These are phyloP conservation scores for Cladochytrium replicatum DNA, from an alignment of 192 early-diverging fungal species.

Conservation along the genomic window DNA sequence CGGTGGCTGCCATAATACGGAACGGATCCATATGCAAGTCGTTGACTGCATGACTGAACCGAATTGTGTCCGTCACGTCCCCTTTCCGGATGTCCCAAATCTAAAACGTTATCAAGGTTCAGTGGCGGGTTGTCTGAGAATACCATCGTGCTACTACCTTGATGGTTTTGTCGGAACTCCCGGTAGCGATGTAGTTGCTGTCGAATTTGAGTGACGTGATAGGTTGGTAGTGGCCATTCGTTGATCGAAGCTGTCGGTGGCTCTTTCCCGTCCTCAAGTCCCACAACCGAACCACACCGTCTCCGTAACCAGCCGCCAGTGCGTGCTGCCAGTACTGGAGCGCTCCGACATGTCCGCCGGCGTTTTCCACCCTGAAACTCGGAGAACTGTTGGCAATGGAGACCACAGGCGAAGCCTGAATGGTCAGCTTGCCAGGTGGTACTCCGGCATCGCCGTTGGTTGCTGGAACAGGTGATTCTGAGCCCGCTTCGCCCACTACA, in stretches of 20 bases:
- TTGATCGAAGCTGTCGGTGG: constrained; percentile 19
- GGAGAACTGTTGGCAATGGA: no score
- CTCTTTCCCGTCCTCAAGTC: constrained; percentile 28
- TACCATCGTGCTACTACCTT: constrained; percentile 7
- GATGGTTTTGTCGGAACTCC: constrained; percentile 26
- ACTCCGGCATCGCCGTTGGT: neutral
- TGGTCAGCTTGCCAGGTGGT: no score
- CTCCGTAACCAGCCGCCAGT: constrained; percentile 31
- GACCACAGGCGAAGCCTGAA: no score
- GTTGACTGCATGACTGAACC: constrained; percentile 14
- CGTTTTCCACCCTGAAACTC: constrained; percentile 1
- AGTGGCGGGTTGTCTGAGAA: no score
- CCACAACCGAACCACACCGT: constrained; percentile 31
- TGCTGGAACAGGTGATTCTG: neutral
- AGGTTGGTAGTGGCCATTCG: constrained; percentile 13
- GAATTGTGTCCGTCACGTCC: constrained; percentile 16
- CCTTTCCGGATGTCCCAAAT: constrained; percentile 34
- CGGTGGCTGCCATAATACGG: constrained; percentile 18
- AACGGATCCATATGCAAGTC: constrained; percentile 19
- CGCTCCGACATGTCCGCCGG: constrained; percentile 12
- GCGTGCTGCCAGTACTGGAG: constrained; percentile 34
- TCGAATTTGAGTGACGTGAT: constrained; percentile 29
- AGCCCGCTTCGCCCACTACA: neutral
- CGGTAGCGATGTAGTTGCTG: constrained; percentile 14
- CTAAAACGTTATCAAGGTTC: constrained; percentile 3